Conservation (phyloP, 163 green algal genomes). For the Scenedesmus sp. region DNA sequence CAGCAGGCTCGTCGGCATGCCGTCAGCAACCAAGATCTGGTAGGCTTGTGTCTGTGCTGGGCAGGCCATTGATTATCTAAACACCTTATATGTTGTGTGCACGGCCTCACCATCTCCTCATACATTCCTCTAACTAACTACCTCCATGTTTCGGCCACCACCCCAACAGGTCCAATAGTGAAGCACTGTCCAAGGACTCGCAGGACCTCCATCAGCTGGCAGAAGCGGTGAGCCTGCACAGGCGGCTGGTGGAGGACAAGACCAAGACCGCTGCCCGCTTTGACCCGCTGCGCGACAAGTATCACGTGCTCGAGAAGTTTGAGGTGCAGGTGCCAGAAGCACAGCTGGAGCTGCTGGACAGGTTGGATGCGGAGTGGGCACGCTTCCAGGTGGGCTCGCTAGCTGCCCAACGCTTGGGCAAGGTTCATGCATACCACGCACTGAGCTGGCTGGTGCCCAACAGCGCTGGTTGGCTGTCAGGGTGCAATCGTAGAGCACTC, state of each 20-base stretch:
- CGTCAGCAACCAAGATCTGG: no score
- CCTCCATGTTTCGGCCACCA: background rate
- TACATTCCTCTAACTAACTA: no score
- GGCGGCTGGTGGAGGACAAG: conserved; percentile 73
- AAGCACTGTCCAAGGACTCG: conserved; percentile 61
- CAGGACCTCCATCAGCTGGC: conserved; percentile 82
- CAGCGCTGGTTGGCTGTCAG: no score
- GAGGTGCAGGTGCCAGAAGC: conserved; percentile 80
- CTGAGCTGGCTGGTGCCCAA: no score
- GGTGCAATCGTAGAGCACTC: no score
- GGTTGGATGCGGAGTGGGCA: conserved; percentile 74
- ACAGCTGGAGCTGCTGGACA: conserved; percentile 76
- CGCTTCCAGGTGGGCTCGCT: conserved; percentile 67
- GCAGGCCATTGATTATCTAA: no score
- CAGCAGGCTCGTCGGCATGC: background rate
- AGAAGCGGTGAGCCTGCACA: conserved; percentile 80
- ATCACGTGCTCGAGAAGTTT: conserved; percentile 73
- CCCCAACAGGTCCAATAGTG: conserved; percentile 57
- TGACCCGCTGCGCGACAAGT: conserved; percentile 81
- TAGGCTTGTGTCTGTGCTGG: no score
- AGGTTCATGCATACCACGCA: no score
- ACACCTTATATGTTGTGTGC: background rate
- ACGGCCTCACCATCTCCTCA: no score
- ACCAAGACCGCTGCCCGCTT: conserved; percentile 77
- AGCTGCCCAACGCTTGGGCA: background rate